phyloP scores from a whole-genome alignment of 148 eudicot species.

The Euryodendron excelsum region DNA sequence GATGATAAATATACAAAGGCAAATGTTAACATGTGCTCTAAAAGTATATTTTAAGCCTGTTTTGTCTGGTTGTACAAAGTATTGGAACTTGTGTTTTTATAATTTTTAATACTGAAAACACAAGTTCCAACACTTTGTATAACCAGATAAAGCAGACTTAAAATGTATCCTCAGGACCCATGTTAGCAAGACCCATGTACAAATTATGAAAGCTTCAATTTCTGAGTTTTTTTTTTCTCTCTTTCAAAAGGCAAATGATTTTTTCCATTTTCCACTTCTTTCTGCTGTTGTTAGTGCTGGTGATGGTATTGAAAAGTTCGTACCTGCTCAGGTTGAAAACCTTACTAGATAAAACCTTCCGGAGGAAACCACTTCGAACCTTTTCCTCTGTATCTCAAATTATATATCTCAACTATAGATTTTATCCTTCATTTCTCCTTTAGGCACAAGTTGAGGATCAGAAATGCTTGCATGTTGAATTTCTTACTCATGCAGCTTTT shows the following conservation, averaged over 20 bases:
- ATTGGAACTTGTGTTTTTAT: too few species aligned
- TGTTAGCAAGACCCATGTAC: too few species aligned
- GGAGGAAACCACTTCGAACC: not conserved
- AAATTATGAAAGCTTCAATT: not conserved
- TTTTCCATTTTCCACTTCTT: not conserved
- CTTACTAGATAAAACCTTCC: not conserved
- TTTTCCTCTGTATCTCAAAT: not conserved
- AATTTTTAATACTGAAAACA: too few species aligned
- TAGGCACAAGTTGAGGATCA: not conserved
- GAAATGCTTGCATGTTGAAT: not conserved
- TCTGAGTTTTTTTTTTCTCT: not conserved
- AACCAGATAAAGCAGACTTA: too few species aligned
- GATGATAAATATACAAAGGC: too few species aligned
- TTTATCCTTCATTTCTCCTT: not conserved
- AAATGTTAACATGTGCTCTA: too few species aligned
- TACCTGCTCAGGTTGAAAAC: not conserved
- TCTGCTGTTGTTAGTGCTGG: not conserved
- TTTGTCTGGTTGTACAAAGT: too few species aligned
- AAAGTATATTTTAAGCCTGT: too few species aligned
- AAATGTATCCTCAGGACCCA: too few species aligned
- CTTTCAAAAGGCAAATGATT: not conserved
- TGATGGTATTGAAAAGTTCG: not conserved
- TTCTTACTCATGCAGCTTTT: not conserved
- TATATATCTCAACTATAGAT: not conserved
- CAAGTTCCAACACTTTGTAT: too few species aligned